Base-by-base conservation (phyloP, 2,329 filamentous ascomycete genomes). In the Aspergillus fructus region DNA sequence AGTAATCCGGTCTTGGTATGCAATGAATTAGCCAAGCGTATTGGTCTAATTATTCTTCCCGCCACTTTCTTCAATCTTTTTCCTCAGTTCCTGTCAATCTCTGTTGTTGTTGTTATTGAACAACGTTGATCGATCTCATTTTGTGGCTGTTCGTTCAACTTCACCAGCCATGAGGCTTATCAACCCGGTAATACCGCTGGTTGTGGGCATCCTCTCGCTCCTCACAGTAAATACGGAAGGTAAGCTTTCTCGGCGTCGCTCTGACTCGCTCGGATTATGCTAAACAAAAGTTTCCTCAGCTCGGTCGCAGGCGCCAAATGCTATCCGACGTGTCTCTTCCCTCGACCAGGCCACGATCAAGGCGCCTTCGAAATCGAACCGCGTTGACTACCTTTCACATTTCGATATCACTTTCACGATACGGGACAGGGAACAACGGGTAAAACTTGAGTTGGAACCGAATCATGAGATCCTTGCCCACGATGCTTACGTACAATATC, bases 391-490 rank as follows among this genome's bases (percentile, higher is more conserved):
- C 49, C 80, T 89, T 56, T 93, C 92, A 13, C 79, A 85, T 21
- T 99, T 99, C 74, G 90, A 96, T 67, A 79, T 99, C 60, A 87
- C 85, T 30, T 97, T 99, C 72, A 81, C 85, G 56, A 78, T 96
- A 37, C 86, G 89, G 68, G 79, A 84, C 59, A 81, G 83, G 53
- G 78, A 83, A 59, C 83, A 92, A 62, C 84, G 86, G 64, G 81
- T 97, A 67, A 90, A 91, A 63, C 83, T 99, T 52, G 83, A 85
- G 55, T 83, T 99, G 49, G 87, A 94, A 71, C 94, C 94, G 4
- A 97, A 97, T 72, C 86, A 96, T 77, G 91, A 97, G 75, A 87
- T 97, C 58, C 81, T 99, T 46, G 84, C 88, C 54, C 83, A 91
- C 15, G 87, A 89, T 66, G 89, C 93, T 8, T 84, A 83, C 50